Evolutionary conservation across 2,329 filamentous ascomycete genomes (phyloP).

Genomic region (Penicillium sp.): DNA sequence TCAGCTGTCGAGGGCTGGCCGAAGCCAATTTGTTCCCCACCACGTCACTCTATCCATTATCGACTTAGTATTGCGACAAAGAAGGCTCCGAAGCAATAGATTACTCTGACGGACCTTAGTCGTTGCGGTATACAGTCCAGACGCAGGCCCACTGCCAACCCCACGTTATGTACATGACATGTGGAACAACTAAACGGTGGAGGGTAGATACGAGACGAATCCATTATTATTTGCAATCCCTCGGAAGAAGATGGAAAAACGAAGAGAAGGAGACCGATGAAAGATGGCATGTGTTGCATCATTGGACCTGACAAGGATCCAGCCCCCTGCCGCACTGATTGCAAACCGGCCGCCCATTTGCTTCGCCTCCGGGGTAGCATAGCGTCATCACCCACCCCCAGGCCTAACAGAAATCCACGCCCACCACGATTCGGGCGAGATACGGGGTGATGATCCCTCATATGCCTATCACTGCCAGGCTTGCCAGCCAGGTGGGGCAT

Average conservation of each 20-base stretch:
- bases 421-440: neutral
- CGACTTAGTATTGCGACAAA: too few relatives aligned
- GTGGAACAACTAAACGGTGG: neutral
- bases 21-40: neutral
- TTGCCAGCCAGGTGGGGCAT: neutral
- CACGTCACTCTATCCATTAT: neutral
- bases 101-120: neutral
- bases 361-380: slow-evolving; percentile 18
- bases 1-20: neutral
- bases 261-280: neutral
- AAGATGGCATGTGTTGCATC: slow-evolving; percentile 2
- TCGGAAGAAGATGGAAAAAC: neutral
- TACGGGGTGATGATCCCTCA: slow-evolving; percentile 3
- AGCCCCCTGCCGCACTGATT: slow-evolving; percentile 12
- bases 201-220: neutral
- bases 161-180: neutral
- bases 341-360: slow-evolving; percentile 13
- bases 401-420: slow-evolving; percentile 1
- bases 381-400: slow-evolving; percentile 23
- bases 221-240: neutral
- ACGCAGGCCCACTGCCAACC: neutral
- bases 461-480: slow-evolving; percentile 2
- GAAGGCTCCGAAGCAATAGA: neutral
- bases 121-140: neutral
- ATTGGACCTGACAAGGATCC: slow-evolving; percentile 10